Percentiles rank a stretch among this genome's conserved stretches.
Conservation (phyloP, 2,329 filamentous ascomycete species). For the Cordyceps tenuipes region DNA sequence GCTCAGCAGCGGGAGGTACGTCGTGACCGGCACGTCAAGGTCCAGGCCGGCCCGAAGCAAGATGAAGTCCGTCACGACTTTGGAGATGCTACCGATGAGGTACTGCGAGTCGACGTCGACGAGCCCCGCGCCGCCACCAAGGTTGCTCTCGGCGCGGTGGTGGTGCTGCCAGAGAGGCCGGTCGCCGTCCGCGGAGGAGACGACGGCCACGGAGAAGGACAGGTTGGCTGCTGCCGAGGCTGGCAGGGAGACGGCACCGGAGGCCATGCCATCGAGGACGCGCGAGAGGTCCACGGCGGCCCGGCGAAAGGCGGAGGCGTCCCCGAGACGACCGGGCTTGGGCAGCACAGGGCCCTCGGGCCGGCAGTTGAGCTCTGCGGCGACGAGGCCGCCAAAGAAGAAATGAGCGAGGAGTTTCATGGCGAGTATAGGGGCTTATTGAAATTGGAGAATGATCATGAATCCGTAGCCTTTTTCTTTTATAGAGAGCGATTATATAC, state of each 20-base stretch:
- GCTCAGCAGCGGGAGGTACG: slow-evolving; percentile 27
- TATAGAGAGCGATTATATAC: neutral
- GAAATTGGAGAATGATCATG: neutral
- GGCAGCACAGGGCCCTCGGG: slow-evolving; percentile 20
- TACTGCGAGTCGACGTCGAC: slow-evolving; percentile 31
- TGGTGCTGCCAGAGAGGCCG: slow-evolving; percentile 35
- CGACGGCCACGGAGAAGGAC: slow-evolving; percentile 30
- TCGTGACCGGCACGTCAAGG: slow-evolving; percentile 24
- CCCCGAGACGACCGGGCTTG: slow-evolving; percentile 19
- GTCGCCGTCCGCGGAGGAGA: slow-evolving; percentile 22
- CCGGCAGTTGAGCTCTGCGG: slow-evolving; percentile 22
- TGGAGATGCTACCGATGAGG: slow-evolving; percentile 32
- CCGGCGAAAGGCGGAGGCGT: slow-evolving; percentile 20
- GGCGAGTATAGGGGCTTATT: neutral
- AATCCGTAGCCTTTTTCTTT: too few species aligned
- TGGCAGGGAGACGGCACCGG: slow-evolving; percentile 25
- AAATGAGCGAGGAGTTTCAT: neutral
- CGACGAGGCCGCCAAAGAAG: slow-evolving; percentile 4
- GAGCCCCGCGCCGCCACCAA: slow-evolving; percentile 24
- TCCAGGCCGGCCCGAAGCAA: slow-evolving; percentile 28
- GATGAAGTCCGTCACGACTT: slow-evolving; percentile 30
- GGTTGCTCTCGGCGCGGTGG: slow-evolving; percentile 26
- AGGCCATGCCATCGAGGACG: slow-evolving; percentile 23
- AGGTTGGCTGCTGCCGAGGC: slow-evolving; percentile 25
- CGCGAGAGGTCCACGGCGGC: slow-evolving; percentile 23